phyloP scores from a whole-genome alignment of 2,329 filamentous ascomycete genomes.

The Monosporascus sp. region DNA sequence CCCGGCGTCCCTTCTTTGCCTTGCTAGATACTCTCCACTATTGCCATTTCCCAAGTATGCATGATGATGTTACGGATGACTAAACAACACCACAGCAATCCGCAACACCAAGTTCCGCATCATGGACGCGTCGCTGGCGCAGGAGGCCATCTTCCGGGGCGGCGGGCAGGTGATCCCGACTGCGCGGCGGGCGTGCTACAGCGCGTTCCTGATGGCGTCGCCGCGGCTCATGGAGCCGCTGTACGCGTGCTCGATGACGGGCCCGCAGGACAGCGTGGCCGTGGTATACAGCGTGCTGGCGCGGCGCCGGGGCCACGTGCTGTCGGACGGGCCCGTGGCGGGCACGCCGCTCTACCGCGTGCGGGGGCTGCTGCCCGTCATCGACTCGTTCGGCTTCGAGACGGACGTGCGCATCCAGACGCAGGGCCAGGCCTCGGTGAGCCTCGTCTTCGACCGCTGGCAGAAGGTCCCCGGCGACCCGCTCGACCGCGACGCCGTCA shows the following conservation, averaged over 20 bases:
- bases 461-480: conserved; percentile 93
- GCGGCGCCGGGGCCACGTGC: conserved; percentile 81
- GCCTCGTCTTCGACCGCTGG: conserved; percentile 93
- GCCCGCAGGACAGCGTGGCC: conserved; percentile 81
- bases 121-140: conserved; percentile 80
- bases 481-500: conserved; percentile 76
- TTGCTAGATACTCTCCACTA: no score
- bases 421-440: conserved; percentile 84
- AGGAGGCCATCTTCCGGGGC: conserved; percentile 89
- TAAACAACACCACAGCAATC: conserved; percentile 57
- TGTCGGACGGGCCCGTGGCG: conserved; percentile 89
- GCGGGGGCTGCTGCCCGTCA: conserved; percentile 85
- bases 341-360: conserved; percentile 93
- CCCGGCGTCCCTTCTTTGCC: no score
- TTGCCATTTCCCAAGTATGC: no score
- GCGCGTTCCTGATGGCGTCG: conserved; percentile 93
- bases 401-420: conserved; percentile 95
- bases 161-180: conserved; percentile 98
- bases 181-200: conserved; percentile 86
- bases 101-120: conserved; percentile 97
- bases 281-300: conserved; percentile 90
- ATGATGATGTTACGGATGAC: conserved; percentile 4
- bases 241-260: conserved; percentile 88
- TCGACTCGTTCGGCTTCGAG: conserved; percentile 97
- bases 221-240: conserved; percentile 95